Evolutionary conservation across 495 filamentous ascomycete species (phyloP), one percentile per base, ranked within the genome.

Genomic region (Friedmanniomyces simplex): DNA sequence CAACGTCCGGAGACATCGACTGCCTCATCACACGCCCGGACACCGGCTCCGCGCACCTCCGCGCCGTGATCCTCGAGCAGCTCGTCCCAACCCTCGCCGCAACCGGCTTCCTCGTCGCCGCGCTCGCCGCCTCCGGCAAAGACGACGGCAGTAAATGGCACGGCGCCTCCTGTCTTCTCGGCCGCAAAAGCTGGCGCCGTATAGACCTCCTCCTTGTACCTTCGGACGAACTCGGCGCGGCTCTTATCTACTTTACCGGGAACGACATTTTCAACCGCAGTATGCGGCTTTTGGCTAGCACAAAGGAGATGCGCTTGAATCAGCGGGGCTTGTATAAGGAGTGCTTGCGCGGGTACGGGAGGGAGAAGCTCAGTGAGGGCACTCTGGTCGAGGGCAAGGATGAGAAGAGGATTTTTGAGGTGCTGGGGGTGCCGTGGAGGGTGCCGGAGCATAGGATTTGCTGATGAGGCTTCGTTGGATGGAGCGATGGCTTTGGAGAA

Each of bases 221-320:
- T 0, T 81, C 83, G 59, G 75, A 78, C 0, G 83, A 96, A 71
- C 74, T 91, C 41, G 93, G 93, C 2, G 93, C 93, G 0, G 91
- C 93, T 1, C 67, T 96, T 65, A 79, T 98, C 51, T 98, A 98
- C 65, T 98, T 96, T 63, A 96, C 93, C 0, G 93, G 93, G 1
- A 94, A 95, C 63, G 91, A 96, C 65, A 89, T 96, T 50, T 98
- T 98, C 73, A 98, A 98, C 64, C 77, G 91, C 28, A 93, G 87
- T 55, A 79, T 96, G 70, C 71, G 93, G 61, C 70, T 96, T 12
- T 73, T 96, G 48, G 88, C 90, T 24, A 83, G 82, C 30, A 91
- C 81, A 74, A 93, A 89, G 67, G 82, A 83, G 0, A 91, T 95
- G 85, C 73, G 86, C 54, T 65, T 98, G 34, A 96, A 96, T 63